Percentiles rank a stretch among this genome's conserved stretches.
Evolutionary conservation across 805 yeast genomes (phyloP).

Genomic region (Barnettozyma populi): DNA sequence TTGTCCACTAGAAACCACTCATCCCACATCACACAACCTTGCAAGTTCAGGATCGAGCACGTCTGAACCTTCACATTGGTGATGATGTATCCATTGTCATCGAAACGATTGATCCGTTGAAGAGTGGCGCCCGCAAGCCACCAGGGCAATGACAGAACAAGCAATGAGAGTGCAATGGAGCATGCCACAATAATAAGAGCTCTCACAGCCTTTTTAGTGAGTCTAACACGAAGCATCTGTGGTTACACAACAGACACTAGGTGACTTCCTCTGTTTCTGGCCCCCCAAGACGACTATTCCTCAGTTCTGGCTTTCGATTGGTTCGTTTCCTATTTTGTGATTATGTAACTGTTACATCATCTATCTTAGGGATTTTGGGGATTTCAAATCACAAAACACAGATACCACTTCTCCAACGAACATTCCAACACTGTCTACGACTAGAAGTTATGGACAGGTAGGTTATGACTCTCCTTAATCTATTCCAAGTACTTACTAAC

Average conservation of each 20-base stretch:
- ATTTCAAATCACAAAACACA: background rate
- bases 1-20: slow-evolving; percentile 14
- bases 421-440: background rate
- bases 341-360: background rate
- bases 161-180: background rate
- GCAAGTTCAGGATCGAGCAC: slow-evolving; percentile 6
- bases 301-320: too few species aligned
- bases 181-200: background rate
- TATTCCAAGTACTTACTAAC: background rate
- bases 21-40: slow-evolving; percentile 3
- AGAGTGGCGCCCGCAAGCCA: background rate
- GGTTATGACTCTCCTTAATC: background rate
- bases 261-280: too few species aligned
- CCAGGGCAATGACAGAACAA: background rate
- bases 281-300: too few species aligned
- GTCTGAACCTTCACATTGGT: slow-evolving; percentile 4
- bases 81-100: slow-evolving; percentile 4
- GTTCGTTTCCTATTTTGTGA: too few species aligned
- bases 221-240: background rate
- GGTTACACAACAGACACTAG: background rate
- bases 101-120: background rate
- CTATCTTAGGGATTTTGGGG: background rate
- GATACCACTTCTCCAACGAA: background rate
- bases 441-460: background rate
- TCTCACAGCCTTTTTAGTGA: background rate